phyloP scores from a whole-genome alignment of 2,329 filamentous ascomycete species.

The Neonectria ditissima region DNA sequence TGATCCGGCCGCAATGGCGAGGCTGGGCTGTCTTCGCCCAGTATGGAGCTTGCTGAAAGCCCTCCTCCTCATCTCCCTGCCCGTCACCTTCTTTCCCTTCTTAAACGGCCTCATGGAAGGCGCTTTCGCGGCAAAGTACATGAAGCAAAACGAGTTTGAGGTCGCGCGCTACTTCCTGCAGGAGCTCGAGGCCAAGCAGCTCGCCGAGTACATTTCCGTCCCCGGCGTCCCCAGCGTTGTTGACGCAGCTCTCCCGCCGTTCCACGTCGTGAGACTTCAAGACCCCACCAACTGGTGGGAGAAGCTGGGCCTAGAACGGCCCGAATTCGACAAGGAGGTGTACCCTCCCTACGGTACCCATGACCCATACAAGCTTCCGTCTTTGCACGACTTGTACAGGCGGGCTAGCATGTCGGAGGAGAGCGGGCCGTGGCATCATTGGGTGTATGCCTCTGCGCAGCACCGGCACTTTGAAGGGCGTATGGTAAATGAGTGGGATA shows the following conservation, averaged over 20 bases:
- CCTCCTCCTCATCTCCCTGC: constrained; percentile 17
- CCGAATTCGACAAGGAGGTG: constrained; percentile 4
- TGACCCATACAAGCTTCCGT: not conserved
- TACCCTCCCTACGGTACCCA: not conserved
- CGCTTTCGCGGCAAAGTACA: constrained; percentile 1
- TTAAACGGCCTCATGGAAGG: constrained; percentile 22
- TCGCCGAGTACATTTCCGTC: not conserved
- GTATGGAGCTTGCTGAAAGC: constrained; percentile 5
- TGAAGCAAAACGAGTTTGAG: not conserved
- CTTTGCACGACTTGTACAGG: constrained; percentile 7
- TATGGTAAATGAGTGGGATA: constrained; percentile 18
- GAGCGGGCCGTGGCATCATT: constrained; percentile 9
- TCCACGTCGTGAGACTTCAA: constrained; percentile 12
- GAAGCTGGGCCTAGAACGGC: constrained; percentile 12
- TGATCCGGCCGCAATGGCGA: not conserved
- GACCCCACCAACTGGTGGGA: constrained; percentile 21
- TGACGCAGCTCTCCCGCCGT: constrained; percentile 8
- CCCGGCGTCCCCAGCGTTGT: too few species aligned
- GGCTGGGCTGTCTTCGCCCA: constrained; percentile 10
- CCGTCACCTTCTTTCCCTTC: constrained; percentile 18
- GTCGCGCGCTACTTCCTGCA: not conserved
- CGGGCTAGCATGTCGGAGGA: not conserved
- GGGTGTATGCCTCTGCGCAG: constrained; percentile 12
- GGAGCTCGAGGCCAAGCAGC: not conserved
- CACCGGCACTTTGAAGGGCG: constrained; percentile 5